Percentiles rank a stretch among this genome's conserved stretches.
These are phyloP conservation scores for Pisolithus albus DNA, from an alignment of 768 basidiomycete genomes.

Conservation along the genomic window DNA sequence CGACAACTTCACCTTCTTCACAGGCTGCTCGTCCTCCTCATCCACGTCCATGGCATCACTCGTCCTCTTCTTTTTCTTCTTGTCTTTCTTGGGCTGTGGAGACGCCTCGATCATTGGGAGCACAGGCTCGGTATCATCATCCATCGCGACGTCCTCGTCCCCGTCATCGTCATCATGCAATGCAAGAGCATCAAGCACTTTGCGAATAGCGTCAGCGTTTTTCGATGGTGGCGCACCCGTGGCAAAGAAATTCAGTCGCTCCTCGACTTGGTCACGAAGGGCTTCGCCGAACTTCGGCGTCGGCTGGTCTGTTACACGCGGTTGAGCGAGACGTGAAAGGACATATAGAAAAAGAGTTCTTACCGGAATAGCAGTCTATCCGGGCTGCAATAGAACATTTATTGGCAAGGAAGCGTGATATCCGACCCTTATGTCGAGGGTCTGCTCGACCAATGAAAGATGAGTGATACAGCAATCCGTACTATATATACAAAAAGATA, in stretches of 20 bases:
- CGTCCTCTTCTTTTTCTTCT: constrained; percentile 67
- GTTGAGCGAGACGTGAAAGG: not conserved
- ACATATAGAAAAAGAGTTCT: constrained; percentile 12
- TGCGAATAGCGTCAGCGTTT: constrained; percentile 87
- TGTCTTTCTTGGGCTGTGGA: constrained; percentile 57
- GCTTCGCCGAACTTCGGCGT: constrained; percentile 94
- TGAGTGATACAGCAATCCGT: constrained; percentile 96
- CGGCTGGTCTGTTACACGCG: constrained; percentile 54
- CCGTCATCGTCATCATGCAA: constrained; percentile 60
- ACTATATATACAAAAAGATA: constrained; percentile 53
- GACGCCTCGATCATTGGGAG: constrained; percentile 55
- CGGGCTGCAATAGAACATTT: constrained; percentile 96
- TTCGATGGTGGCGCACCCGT: constrained; percentile 83
- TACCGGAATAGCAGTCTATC: constrained; percentile 91
- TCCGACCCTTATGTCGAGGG: constrained; percentile 92
- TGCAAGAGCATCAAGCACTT: constrained; percentile 74
- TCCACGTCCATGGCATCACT: constrained; percentile 63
- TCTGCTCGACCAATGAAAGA: constrained; percentile 94
- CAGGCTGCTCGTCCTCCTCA: constrained; percentile 38
- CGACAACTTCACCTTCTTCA: constrained; percentile 69
- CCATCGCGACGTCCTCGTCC: constrained; percentile 47
- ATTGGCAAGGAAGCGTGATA: constrained; percentile 98
- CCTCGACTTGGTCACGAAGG: constrained; percentile 88
- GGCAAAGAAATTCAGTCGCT: constrained; percentile 91
- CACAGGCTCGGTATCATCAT: constrained; percentile 34